Percentiles rank a stretch among this genome's conserved stretches.
These are phyloP conservation scores for Intubia oerlemansii DNA, from an alignment of 2,329 filamentous ascomycete species.

Conservation along the genomic window DNA sequence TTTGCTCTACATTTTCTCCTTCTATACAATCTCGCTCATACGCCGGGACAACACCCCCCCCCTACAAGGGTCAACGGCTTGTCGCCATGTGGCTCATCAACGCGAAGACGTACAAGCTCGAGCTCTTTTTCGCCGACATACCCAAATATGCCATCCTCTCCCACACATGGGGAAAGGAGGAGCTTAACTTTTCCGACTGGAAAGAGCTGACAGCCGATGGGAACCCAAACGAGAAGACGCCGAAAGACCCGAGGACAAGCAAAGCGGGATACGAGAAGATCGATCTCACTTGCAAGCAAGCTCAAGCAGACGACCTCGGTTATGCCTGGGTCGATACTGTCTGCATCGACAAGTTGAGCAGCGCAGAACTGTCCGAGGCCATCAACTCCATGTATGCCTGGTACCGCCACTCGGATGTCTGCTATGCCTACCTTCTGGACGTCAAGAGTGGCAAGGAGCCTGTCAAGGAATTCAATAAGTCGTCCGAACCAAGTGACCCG, in stretches of 20 bases:
- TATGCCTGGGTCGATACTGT: constrained; percentile 8
- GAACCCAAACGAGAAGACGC: no score
- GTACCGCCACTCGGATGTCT: constrained; percentile 6
- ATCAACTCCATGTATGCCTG: constrained; percentile 8
- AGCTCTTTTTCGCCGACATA: no score
- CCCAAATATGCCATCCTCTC: constrained; percentile 9
- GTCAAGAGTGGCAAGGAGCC: background rate
- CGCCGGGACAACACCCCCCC: no score
- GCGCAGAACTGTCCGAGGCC: constrained; percentile 6
- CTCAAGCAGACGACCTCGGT: background rate
- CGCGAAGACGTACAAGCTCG: no score
- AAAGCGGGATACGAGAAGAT: constrained; percentile 7
- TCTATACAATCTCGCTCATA: no score
- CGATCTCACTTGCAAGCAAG: constrained; percentile 1
- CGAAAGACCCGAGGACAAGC: no score
- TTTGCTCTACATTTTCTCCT: no score
- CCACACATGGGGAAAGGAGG: constrained; percentile 9
- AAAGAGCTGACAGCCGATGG: no score
- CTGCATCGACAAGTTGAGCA: constrained; percentile 9
- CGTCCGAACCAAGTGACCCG: no score
- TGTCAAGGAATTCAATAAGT: background rate
- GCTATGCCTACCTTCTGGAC: constrained; percentile 4
- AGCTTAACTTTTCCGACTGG: no score
- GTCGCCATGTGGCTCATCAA: no score
- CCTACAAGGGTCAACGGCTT: no score